Percentiles rank a stretch among this genome's conserved stretches.
phyloP scores from a whole-genome alignment of 2,329 filamentous ascomycete species.

The Aspergillus bombycis region DNA sequence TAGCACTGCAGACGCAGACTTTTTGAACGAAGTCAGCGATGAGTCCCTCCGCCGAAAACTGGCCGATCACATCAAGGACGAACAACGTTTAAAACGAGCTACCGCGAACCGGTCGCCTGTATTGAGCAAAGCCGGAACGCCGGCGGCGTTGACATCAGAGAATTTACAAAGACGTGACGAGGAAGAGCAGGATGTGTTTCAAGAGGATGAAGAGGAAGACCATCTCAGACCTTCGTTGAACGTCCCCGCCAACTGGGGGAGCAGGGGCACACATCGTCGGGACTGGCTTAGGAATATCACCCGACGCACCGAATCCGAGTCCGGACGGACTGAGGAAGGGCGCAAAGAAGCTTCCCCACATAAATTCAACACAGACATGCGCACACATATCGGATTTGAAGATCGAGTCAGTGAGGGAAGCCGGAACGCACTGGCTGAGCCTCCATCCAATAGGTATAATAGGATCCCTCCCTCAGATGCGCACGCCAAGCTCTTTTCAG shows the following conservation, averaged over 20 bases:
- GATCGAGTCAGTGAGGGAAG: constrained; percentile 28
- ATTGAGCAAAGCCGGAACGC: constrained; percentile 39
- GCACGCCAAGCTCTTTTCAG: constrained; percentile 16
- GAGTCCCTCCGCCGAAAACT: constrained; percentile 37
- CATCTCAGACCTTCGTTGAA: constrained; percentile 38
- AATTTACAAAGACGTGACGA: constrained; percentile 42
- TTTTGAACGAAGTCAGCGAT: constrained; percentile 38
- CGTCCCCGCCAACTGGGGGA: constrained; percentile 42
- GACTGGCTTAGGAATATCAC: constrained; percentile 41
- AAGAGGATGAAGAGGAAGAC: constrained; percentile 28
- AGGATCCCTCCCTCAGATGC: constrained; percentile 18
- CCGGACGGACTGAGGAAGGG: constrained; percentile 22
- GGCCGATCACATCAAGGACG: constrained; percentile 41
- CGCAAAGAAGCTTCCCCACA: constrained; percentile 22
- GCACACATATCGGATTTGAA: constrained; percentile 30
- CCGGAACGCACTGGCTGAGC: constrained; percentile 26
- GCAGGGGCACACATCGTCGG: constrained; percentile 32
- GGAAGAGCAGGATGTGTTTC: constrained; percentile 20
- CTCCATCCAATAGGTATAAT: constrained; percentile 20
- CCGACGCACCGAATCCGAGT: constrained; percentile 23
- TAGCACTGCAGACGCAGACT: constrained; percentile 34
- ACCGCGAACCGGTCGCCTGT: constrained; percentile 44
- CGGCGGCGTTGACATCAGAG: constrained; percentile 37
- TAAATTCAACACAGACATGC: constrained; percentile 29
- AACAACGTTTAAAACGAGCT: constrained; percentile 42